Evolutionary conservation across 768 basidiomycete species (phyloP).

Genomic region (Mycena amicta): DNA sequence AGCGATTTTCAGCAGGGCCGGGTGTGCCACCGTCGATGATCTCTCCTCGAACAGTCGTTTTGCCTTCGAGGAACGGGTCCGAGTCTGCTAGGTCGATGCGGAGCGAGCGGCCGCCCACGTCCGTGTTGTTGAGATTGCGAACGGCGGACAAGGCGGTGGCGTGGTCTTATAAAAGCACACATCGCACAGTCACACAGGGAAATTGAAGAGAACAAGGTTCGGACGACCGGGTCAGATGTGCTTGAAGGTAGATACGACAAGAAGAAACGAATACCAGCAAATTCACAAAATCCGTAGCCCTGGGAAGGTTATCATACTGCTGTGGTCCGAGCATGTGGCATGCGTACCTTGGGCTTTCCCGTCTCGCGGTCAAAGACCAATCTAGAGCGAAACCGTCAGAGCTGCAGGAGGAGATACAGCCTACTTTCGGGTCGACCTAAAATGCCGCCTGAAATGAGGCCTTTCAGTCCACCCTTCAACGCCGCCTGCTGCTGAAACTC

Average conservation of each 20-base stretch:
- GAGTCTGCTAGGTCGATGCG: slow-evolving; percentile 95
- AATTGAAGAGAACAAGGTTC: slow-evolving; percentile 7
- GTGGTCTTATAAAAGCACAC: slow-evolving; percentile 61
- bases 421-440: too few relatives aligned
- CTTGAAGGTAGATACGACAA: slow-evolving; percentile 26
- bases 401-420: neutral
- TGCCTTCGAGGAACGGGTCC: slow-evolving; percentile 88
- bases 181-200: slow-evolving; percentile 3
- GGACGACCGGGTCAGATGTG: slow-evolving; percentile 37
- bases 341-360: slow-evolving; percentile 93
- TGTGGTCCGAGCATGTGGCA: too few relatives aligned
- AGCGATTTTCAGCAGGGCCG: slow-evolving; percentile 44
- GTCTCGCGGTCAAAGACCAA: slow-evolving; percentile 90
- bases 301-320: too few relatives aligned
- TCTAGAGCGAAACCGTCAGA: slow-evolving; percentile 38
- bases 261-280: slow-evolving; percentile 65
- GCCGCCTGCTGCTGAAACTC: too few relatives aligned
- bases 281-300: slow-evolving; percentile 94
- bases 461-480: too few relatives aligned
- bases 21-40: too few relatives aligned
- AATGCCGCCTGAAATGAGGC: too few relatives aligned
- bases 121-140: slow-evolving; percentile 90
- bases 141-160: slow-evolving; percentile 96
- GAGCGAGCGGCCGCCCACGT: slow-evolving; percentile 89
- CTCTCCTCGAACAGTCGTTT: slow-evolving; percentile 86